Conservation (phyloP, 257 asterid species). For the Plantago elongata region DNA sequence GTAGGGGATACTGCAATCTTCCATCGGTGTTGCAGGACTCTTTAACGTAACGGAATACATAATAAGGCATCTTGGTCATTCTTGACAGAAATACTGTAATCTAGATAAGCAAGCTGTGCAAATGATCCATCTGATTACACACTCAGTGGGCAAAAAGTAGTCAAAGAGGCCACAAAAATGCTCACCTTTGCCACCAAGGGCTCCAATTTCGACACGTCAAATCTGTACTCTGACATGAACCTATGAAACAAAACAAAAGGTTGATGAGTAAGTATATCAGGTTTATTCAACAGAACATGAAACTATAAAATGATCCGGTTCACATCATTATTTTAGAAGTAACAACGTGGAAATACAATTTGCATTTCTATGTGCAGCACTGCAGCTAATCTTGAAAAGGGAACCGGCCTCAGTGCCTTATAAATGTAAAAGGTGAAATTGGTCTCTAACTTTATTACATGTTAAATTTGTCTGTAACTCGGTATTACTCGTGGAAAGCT, state of each 20-base stretch:
- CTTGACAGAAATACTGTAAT: background rate
- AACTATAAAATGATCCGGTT: background rate
- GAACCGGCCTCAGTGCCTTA: background rate
- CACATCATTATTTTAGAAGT: background rate
- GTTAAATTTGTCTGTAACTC: too few species aligned
- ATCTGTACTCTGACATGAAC: constrained; percentile 71
- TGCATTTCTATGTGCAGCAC: background rate
- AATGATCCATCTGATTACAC: background rate
- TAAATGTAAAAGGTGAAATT: background rate
- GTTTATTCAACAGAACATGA: background rate
- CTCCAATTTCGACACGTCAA: constrained; percentile 86
- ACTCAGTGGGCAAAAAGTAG: constrained; percentile 14
- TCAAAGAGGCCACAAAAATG: constrained; percentile 8
- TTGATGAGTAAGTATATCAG: constrained; percentile 4
- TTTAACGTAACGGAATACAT: too few species aligned
- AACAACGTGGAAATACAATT: constrained; percentile 7
- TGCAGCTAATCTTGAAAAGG: background rate
- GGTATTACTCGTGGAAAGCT: too few species aligned
- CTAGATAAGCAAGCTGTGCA: background rate
- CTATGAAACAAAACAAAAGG: constrained; percentile 28
- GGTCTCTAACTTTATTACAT: too few species aligned
- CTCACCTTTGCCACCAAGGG: constrained; percentile 91
- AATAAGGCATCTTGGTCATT: too few species aligned
- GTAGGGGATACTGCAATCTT: too few species aligned
- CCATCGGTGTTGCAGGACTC: too few species aligned